phyloP scores from a whole-genome alignment of 495 filamentous ascomycete species.

The Penicillium roqueforti region DNA sequence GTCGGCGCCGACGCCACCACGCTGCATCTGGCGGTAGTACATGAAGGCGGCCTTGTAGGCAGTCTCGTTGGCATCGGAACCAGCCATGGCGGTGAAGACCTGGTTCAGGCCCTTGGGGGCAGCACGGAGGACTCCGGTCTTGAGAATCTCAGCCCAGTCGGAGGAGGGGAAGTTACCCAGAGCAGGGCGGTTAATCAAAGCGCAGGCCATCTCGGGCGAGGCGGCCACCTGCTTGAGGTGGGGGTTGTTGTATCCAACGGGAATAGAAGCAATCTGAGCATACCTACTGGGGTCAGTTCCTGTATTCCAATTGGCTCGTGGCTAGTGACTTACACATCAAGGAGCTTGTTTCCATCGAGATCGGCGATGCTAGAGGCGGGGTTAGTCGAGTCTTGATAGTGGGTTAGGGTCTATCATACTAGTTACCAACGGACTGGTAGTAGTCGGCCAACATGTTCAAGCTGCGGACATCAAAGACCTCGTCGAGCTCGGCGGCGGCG shows the following conservation, averaged over 20 bases:
- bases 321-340: conserved; percentile 64
- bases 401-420: conserved; percentile 34
- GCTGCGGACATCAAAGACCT: conserved; percentile 90
- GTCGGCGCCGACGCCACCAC: conserved; percentile 75
- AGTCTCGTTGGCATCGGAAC: conserved; percentile 97
- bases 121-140: conserved; percentile 81
- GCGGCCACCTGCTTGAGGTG: conserved; percentile 64
- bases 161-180: conserved; percentile 93
- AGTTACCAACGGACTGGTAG: conserved; percentile 59
- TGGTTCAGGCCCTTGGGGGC: conserved; percentile 90
- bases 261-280: conserved; percentile 96
- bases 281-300: conserved; percentile 50
- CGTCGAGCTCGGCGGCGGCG: conserved; percentile 66
- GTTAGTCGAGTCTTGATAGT: conserved; percentile 23
- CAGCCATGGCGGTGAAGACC: conserved; percentile 94
- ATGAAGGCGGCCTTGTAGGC: conserved; percentile 99
- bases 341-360: conserved; percentile 63
- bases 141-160: conserved; percentile 82
- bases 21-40: conserved; percentile 85
- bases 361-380: conserved; percentile 65
- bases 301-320: conserved; percentile 8
- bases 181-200: conserved; percentile 89
- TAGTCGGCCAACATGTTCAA: conserved; percentile 92
- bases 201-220: conserved; percentile 73
- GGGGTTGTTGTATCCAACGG: conserved; percentile 95